These are phyloP conservation scores for Aspergillus nanangensis DNA, from an alignment of 495 filamentous ascomycete genomes.

Conservation along the genomic window DNA sequence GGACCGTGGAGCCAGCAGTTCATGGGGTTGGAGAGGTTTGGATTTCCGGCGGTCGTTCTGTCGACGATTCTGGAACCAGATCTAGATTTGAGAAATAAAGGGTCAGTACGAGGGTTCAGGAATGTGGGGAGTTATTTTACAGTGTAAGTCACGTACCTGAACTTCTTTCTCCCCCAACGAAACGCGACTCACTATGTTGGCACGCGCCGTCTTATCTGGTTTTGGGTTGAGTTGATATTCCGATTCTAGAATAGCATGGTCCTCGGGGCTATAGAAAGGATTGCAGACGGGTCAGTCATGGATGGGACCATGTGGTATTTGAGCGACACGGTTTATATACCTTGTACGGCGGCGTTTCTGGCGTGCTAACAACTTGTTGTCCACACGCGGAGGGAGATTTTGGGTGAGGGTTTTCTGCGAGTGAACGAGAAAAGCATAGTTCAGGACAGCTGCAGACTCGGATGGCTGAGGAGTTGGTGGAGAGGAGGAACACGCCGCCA, in stretches of 20 bases:
- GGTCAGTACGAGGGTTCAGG: conserved; percentile 13
- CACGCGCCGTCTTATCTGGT: conserved; percentile 85
- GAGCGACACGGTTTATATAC: conserved; percentile 27
- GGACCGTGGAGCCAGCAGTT: conserved; percentile 57
- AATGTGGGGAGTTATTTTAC: conserved; percentile 19
- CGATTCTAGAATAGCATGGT: conserved; percentile 85
- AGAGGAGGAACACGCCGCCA: conserved; percentile 28
- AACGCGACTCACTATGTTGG: conserved; percentile 78
- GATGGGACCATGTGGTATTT: background rate
- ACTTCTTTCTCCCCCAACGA: conserved; percentile 95
- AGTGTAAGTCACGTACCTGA: conserved; percentile 61
- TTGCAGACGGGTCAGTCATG: conserved; percentile 1
- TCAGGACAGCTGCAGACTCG: conserved; percentile 32
- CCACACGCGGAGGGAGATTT: conserved; percentile 58
- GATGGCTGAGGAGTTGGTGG: conserved; percentile 31
- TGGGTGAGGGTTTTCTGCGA: conserved; percentile 61
- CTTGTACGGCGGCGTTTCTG: conserved; percentile 69
- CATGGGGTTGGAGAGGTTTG: conserved; percentile 77
- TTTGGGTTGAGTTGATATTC: conserved; percentile 84
- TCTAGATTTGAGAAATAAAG: conserved; percentile 47
- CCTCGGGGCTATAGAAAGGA: conserved; percentile 59
- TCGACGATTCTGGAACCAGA: conserved; percentile 98
- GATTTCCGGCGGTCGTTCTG: conserved; percentile 92
- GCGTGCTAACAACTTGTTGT: conserved; percentile 62
- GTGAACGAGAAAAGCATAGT: conserved; percentile 65